Evolutionary conservation across 805 yeast species (phyloP).

Genomic region (Schizosaccharomyces octosporus): DNA sequence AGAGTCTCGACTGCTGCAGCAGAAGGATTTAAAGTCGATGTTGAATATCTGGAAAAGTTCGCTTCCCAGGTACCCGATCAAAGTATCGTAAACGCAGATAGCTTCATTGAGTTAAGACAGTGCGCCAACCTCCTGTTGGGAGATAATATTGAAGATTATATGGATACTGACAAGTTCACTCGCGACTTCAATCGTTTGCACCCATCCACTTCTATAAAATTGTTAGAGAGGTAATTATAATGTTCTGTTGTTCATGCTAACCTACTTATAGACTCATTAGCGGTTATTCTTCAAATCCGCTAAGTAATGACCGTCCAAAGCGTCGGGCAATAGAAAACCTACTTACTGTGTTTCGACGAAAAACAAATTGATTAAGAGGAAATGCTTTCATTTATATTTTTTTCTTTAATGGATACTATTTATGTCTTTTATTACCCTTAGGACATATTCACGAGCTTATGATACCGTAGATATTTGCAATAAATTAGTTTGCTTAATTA

Average conservation of each 20-base stretch:
- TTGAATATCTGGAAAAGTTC: constrained; percentile 42
- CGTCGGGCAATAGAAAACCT: not conserved
- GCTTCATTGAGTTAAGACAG: constrained; percentile 60
- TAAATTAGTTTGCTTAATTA: too few relatives aligned
- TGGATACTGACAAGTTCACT: constrained; percentile 27
- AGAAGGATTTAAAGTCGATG: constrained; percentile 53
- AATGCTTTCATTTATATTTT: constrained; percentile 10
- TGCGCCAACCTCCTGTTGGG: constrained; percentile 41
- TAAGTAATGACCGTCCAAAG: not conserved
- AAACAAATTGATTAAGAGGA: constrained; percentile 18
- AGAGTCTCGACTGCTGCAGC: constrained; percentile 36
- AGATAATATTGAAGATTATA: constrained; percentile 40
- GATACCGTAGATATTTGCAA: too few relatives aligned
- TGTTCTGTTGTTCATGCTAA: not conserved
- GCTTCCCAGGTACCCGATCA: constrained; percentile 13
- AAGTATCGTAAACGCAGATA: constrained; percentile 11
- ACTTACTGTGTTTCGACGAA: not conserved
- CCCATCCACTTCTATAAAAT: constrained; percentile 40
- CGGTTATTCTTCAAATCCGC: not conserved
- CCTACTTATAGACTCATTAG: not conserved
- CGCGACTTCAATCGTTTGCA: constrained; percentile 51
- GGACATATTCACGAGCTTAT: too few relatives aligned
- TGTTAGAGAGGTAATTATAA: constrained; percentile 24
- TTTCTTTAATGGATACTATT: too few relatives aligned
- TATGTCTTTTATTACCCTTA: too few relatives aligned